Base-by-base conservation (phyloP, 768 basidiomycete genomes). In the Astraeus odoratus region DNA sequence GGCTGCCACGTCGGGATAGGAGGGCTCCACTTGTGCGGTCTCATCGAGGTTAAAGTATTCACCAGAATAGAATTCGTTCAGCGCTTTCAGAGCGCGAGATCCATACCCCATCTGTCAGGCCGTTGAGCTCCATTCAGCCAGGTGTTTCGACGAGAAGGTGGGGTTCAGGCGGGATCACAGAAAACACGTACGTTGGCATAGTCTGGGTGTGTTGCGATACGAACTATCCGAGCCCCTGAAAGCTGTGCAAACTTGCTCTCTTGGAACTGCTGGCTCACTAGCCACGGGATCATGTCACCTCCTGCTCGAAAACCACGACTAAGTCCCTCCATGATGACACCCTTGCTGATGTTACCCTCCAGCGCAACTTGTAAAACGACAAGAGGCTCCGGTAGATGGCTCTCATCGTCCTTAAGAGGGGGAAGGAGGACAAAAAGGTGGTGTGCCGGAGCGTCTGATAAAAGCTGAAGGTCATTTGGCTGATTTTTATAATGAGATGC, bases 401-500 rank as follows among this genome's bases (percentile, higher is more conserved):
- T 83, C 60, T 92, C 90, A 49, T 94, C 86, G 44, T 93, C 87
- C 57, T 86, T 82, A 39, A 98, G 75, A 0, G 96, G 96, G 0
- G 94, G 94, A 1, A 98, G 72, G 0, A 99, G 77, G 1, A 99
- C 96, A 53, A 98, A 99, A 12, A 99, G 76, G 56, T 94, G 90
- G 59, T 98, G 95, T 1, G 92, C 94, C 0, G 96, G 96, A 1
- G 96, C 96, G 56, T 99, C 96, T 9, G 86, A 89, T 64, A 98
- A 79, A 42, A 99, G 77, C 63, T 98, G 95, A n/a, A 99, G 74
- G 61, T 99, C 96, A 60, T 99, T 98, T 16, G 96, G 96, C 58
- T 94, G 90, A 65, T 98, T 99, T 67, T 99, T 99, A 72, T 99
- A 99, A 62, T 99, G 96, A 41, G 86, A 87, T 1, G 96, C 90